Percentiles rank a stretch among this genome's conserved stretches.
phyloP scores from a whole-genome alignment of 2,329 filamentous ascomycete genomes.

The Paraphaeosphaeria sporulosa region DNA sequence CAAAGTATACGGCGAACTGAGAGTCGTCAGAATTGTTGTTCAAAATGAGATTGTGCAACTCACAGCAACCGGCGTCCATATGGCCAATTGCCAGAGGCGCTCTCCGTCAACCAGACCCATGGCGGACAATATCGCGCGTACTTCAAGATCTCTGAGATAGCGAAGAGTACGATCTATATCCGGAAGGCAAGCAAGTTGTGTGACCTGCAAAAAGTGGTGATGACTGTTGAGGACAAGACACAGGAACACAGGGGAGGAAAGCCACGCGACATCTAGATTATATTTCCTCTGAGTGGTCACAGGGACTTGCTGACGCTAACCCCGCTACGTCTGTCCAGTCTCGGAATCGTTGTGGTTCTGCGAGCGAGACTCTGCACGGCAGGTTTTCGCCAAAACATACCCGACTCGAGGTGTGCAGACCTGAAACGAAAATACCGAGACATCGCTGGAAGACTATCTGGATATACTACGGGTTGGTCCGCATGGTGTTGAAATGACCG shows the following conservation, averaged over 20 bases:
- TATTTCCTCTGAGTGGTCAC: slow-evolving; percentile 25
- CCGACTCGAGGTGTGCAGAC: slow-evolving; percentile 37
- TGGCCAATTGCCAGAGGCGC: slow-evolving; percentile 28
- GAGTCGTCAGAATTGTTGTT: slow-evolving; percentile 12
- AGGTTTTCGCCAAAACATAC: slow-evolving; percentile 34
- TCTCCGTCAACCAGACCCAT: slow-evolving; percentile 41
- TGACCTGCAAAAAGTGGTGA: neutral
- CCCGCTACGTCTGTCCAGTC: slow-evolving; percentile 6
- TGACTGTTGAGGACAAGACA: neutral
- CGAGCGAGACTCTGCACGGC: slow-evolving; percentile 18
- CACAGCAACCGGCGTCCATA: slow-evolving; percentile 35
- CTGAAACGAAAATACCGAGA: slow-evolving; percentile 12
- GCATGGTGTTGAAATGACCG: neutral
- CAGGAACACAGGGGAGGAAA: slow-evolving; percentile 3
- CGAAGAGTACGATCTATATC: neutral
- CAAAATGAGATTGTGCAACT: slow-evolving; percentile 12
- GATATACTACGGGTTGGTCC: neutral
- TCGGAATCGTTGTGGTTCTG: slow-evolving; percentile 12
- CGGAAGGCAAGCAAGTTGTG: neutral
- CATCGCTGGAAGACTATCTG: neutral
- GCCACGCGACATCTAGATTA: slow-evolving; percentile 23
- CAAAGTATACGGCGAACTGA: slow-evolving; percentile 32
- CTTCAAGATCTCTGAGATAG: neutral
- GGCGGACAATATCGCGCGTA: neutral
- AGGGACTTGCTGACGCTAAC: slow-evolving; percentile 29